Percentiles rank a stretch among this genome's conserved stretches.
These are phyloP conservation scores for Onygena corvina DNA, from an alignment of 2,329 filamentous ascomycete genomes.

Conservation along the genomic window DNA sequence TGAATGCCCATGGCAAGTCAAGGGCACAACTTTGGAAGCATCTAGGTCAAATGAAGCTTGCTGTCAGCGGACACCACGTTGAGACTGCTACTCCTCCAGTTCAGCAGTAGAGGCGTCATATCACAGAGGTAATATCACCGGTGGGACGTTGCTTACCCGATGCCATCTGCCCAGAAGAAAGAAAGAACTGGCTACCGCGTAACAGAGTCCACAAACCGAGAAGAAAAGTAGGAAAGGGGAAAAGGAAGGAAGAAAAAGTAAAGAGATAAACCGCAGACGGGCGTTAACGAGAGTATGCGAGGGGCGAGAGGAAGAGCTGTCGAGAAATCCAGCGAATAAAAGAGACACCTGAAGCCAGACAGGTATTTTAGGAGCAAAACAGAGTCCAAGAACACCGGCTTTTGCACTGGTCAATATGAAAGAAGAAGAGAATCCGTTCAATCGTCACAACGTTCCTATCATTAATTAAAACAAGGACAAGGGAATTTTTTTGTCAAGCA, in stretches of 20 bases:
- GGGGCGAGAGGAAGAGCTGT: not conserved
- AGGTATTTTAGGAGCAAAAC: constrained; percentile 3
- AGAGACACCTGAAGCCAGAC: not conserved
- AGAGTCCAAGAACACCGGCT: constrained; percentile 8
- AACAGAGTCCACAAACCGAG: not conserved
- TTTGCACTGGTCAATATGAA: constrained; percentile 8
- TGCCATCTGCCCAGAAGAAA: not conserved
- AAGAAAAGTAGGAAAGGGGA: not conserved
- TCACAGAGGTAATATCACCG: not conserved
- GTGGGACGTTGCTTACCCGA: constrained; percentile 5
- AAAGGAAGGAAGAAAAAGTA: constrained; percentile 5
- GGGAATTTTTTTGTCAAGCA: too few relatives aligned
- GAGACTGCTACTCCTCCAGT: not conserved
- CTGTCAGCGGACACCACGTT: not conserved
- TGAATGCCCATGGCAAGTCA: constrained; percentile 91
- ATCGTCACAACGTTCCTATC: constrained; percentile 28
- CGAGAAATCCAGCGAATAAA: not conserved
- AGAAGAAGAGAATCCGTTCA: constrained; percentile 19
- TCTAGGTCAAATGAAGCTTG: constrained; percentile 6
- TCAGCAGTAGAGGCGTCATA: not conserved
- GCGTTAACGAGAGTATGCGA: constrained; percentile 1
- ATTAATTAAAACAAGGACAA: constrained; percentile 18
- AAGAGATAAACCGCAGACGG: not conserved
- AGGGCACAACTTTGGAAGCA: constrained; percentile 46
- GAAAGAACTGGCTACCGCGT: not conserved